Evolutionary conservation across 352 stramenopile species (phyloP).

Genomic region (Phytopythium sindhum): DNA sequence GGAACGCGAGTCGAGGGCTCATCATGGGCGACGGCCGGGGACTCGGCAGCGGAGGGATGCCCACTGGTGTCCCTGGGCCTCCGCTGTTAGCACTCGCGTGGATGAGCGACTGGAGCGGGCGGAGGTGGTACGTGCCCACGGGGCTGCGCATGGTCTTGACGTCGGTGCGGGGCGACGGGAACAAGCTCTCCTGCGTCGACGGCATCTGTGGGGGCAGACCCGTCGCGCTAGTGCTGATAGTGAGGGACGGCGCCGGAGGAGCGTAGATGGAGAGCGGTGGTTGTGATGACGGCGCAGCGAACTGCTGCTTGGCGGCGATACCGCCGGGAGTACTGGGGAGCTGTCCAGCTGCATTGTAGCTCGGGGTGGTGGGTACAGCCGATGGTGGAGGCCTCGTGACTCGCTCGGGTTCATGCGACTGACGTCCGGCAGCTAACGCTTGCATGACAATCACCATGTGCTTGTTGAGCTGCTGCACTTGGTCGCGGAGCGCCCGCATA

Average conservation of each 20-base stretch:
- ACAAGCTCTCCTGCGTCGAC: slow-evolving; percentile 3
- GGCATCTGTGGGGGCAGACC: neutral
- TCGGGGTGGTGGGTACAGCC: neutral
- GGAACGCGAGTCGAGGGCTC: slow-evolving; percentile 16
- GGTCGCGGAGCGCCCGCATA: slow-evolving; percentile 48
- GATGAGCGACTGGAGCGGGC: slow-evolving; percentile 38
- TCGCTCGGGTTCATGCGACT: slow-evolving; percentile 10
- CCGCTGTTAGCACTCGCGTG: neutral
- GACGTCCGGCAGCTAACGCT: slow-evolving; percentile 28
- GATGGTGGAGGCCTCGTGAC: slow-evolving; percentile 8
- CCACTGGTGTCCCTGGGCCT: neutral
- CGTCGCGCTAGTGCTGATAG: slow-evolving; percentile 5
- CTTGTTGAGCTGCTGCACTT: slow-evolving; percentile 73
- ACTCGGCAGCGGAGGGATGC: slow-evolving; percentile 4
- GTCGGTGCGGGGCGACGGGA: slow-evolving; percentile 7
- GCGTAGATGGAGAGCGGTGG: slow-evolving; percentile 8
- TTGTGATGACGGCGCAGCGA: slow-evolving; percentile 14
- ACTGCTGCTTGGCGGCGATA: slow-evolving; percentile 1
- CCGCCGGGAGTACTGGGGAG: neutral
- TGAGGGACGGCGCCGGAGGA: slow-evolving; percentile 5
- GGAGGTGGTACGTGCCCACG: slow-evolving; percentile 35
- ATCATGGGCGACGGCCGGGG: slow-evolving; percentile 9
- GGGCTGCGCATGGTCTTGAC: slow-evolving; percentile 16
- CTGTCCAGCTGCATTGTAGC: neutral
- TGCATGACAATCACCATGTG: slow-evolving; percentile 58